Percentiles rank a stretch among this genome's conserved stretches.
These are phyloP conservation scores for Eleusine coracana DNA, from an alignment of 176 grass and related monocot species.

Conservation along the genomic window DNA sequence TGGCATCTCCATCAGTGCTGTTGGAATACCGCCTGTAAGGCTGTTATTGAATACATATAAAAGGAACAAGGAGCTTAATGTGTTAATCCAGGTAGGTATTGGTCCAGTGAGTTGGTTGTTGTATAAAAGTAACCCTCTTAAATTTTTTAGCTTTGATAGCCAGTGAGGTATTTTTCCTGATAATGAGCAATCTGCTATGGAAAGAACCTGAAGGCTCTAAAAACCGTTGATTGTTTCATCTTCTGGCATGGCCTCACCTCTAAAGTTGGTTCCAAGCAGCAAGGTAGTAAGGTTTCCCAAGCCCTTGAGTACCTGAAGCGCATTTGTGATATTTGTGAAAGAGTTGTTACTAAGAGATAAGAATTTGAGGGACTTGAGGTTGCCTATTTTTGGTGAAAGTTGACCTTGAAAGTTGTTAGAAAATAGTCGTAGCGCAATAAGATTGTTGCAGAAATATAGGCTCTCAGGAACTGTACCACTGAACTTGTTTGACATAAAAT, in stretches of 20 bases:
- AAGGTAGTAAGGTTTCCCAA: constrained; percentile 18
- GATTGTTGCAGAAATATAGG: constrained; percentile 40
- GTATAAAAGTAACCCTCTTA: background rate
- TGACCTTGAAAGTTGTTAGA: background rate
- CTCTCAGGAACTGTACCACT: constrained; percentile 39
- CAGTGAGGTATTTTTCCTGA: constrained; percentile 19
- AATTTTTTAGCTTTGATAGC: background rate
- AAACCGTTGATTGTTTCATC: constrained; percentile 5
- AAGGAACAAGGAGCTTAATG: background rate
- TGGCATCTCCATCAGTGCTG: background rate
- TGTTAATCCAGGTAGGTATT: constrained; percentile 28
- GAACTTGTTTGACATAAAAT: constrained; percentile 27
- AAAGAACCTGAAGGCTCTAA: constrained; percentile 21
- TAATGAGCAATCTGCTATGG: background rate
- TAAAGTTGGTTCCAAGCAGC: background rate
- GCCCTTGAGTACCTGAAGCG: constrained; percentile 29
- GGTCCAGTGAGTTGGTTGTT: constrained; percentile 11
- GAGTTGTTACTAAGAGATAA: background rate
- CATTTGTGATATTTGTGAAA: constrained; percentile 27
- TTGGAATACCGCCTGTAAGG: constrained; percentile 15
- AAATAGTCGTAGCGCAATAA: constrained; percentile 9
- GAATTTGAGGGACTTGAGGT: constrained; percentile 26
- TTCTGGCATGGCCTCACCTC: background rate
- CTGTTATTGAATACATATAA: constrained; percentile 23
- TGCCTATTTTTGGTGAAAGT: background rate